Percentiles rank a stretch among this genome's conserved stretches.
These are phyloP conservation scores for Penicillium ucsense DNA, from an alignment of 495 filamentous ascomycete genomes.

Conservation along the genomic window DNA sequence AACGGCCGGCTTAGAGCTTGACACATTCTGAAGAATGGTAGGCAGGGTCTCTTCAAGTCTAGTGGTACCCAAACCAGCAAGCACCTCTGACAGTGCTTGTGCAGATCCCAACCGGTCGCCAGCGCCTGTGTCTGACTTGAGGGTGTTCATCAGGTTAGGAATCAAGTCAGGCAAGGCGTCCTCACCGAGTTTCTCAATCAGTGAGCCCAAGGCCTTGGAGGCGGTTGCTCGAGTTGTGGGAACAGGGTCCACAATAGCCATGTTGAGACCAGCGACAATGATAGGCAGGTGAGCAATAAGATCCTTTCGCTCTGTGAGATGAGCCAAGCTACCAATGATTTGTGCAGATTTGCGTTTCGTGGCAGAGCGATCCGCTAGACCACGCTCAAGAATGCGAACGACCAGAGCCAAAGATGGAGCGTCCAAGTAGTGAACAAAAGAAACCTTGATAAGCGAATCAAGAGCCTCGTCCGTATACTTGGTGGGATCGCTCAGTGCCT, in stretches of 20 bases:
- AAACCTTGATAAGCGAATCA: conserved; percentile 88
- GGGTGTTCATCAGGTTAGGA: conserved; percentile 89
- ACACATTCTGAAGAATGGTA: conserved; percentile 92
- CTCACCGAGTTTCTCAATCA: conserved; percentile 95
- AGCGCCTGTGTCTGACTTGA: conserved; percentile 94
- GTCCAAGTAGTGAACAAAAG: conserved; percentile 93
- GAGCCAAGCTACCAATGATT: conserved; percentile 93
- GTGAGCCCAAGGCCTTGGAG: conserved; percentile 87
- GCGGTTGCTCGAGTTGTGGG: conserved; percentile 95
- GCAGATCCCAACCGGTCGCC: conserved; percentile 93
- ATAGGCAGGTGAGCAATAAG: conserved; percentile 85
- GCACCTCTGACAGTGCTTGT: conserved; percentile 92
- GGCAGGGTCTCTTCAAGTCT: conserved; percentile 92
- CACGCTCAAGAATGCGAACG: conserved; percentile 89
- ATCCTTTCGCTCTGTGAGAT: conserved; percentile 93
- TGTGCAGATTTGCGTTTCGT: conserved; percentile 94
- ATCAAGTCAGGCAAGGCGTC: conserved; percentile 96
- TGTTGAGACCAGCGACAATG: conserved; percentile 78
- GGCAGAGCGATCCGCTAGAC: conserved; percentile 77
- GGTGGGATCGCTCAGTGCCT: conserved; percentile 93
- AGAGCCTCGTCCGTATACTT: conserved; percentile 95
- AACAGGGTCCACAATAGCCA: conserved; percentile 88
- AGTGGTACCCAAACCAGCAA: conserved; percentile 85
- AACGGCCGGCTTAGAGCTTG: conserved; percentile 80
- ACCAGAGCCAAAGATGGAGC: conserved; percentile 90